Base-by-base conservation (phyloP, 2,329 filamentous ascomycete species). In the Phaeosphaeriaceae sp. region DNA sequence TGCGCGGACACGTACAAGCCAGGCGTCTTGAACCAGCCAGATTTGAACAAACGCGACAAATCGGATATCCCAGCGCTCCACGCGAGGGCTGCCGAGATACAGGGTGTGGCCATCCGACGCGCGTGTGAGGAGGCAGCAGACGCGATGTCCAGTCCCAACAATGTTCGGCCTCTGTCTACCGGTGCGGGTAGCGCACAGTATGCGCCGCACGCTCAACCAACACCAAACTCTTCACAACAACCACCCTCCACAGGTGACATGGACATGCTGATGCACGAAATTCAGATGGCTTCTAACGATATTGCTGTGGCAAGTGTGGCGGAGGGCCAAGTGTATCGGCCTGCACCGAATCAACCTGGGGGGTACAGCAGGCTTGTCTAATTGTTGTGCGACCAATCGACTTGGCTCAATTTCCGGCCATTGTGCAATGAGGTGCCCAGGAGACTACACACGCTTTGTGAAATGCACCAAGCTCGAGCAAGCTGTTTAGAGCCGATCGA, bases 1-100 rank as follows among this genome's bases (percentile, higher is more conserved):
- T 76, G 74, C 57, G 57, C 58, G 15, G 74, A 77, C 49, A 67
- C 67, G 1, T 75, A 76, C 58, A 72, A 68, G 53, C 73, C 73
- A 10, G 62, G 66, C 11, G 55, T 69, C 4, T 54, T 75, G 22
- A 70, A 74, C 7, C 74, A 77, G 25, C 74, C 74, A 5, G 71
- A 76, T 45, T 44, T 75, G 7, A 60, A 64, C 53, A 74, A 69
- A 53, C 66, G 69, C 7, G 74, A 76, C 51, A 67, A 49, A 46
- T 61, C 58, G 22, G 66, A 70, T 45, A 33, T 65, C 11, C 58
- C 66, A 13, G 68, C 48, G 2, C 63, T 77, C 4, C 63, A 67
- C 24, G 58, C 68, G 9, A 61, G 70, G 48, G 72, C 69, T 13
- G 66, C 62, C 6, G 65, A 57, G 10, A 65, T 75, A 15, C 62